Percentiles rank a stretch among this genome's conserved stretches.
Evolutionary conservation across 2,329 filamentous ascomycete species (phyloP).

Genomic region (Orbilia javanica): DNA sequence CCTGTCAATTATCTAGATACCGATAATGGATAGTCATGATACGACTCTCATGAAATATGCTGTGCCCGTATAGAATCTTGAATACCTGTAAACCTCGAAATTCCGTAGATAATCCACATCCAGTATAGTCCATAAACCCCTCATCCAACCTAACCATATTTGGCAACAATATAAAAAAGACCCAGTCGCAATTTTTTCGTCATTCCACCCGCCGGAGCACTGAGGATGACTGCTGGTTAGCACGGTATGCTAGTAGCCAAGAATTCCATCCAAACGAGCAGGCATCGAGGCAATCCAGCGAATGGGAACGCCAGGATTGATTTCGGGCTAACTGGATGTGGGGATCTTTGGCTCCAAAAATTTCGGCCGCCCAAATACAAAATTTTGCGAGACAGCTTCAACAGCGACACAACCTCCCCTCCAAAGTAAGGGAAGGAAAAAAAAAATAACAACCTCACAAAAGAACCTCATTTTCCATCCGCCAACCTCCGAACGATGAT

Average conservation of each 20-base stretch:
- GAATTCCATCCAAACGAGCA: slow-evolving; percentile 18
- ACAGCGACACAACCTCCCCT: background rate
- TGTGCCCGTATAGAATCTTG: background rate
- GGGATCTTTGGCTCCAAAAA: slow-evolving; percentile 41
- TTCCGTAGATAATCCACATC: background rate
- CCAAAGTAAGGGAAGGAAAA: background rate
- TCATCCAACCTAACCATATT: background rate
- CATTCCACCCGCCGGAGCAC: background rate
- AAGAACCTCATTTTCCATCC: slow-evolving; percentile 12
- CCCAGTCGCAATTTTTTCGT: slow-evolving; percentile 8
- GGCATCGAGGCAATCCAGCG: slow-evolving; percentile 30
- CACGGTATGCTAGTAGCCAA: background rate
- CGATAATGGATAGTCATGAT: slow-evolving; percentile 58
- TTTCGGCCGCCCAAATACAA: slow-evolving; percentile 37
- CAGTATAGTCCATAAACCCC: background rate
- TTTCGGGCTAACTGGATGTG: slow-evolving; percentile 53
- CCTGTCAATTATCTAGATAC: slow-evolving; percentile 56
- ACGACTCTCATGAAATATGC: slow-evolving; percentile 48
- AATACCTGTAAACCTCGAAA: background rate
- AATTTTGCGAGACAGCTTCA: slow-evolving; percentile 52
- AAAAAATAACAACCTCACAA: slow-evolving; percentile 30
- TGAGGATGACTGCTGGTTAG: no score
- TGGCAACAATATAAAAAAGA: background rate
- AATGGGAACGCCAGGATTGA: slow-evolving; percentile 37
- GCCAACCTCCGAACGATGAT: slow-evolving; percentile 38